Evolutionary conservation across 495 filamentous ascomycete species (phyloP).

Genomic region (Umbilicaria muhlenbergii): DNA sequence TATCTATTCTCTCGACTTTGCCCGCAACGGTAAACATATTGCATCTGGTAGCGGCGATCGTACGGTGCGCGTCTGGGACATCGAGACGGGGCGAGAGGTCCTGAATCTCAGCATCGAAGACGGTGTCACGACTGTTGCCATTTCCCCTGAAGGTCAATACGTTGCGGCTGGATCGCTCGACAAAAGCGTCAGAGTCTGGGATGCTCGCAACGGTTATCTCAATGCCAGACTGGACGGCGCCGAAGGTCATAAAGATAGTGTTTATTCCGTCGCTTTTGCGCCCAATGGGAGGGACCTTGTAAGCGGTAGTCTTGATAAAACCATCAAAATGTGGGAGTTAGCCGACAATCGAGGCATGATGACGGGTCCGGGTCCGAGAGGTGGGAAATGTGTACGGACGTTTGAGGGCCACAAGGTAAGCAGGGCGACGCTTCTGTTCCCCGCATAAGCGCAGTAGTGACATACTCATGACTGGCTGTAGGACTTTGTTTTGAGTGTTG

Average conservation of each 20-base stretch:
- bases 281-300: constrained; percentile 78
- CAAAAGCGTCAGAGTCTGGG: constrained; percentile 85
- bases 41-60: constrained; percentile 80
- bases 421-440: constrained; percentile 8
- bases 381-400: constrained; percentile 70
- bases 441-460: neutral
- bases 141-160: constrained; percentile 74
- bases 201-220: constrained; percentile 62
- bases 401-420: constrained; percentile 84
- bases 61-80: constrained; percentile 82
- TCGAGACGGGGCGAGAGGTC: constrained; percentile 55
- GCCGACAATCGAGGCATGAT: constrained; percentile 38
- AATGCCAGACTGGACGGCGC: constrained; percentile 66
- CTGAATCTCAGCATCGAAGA: constrained; percentile 75
- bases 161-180: constrained; percentile 80
- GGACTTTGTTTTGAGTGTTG: constrained; percentile 86
- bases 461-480: constrained; percentile 19
- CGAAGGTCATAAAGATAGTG: constrained; percentile 80
- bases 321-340: constrained; percentile 92
- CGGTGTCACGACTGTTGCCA: constrained; percentile 81
- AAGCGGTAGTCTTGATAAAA: constrained; percentile 81
- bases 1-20: constrained; percentile 87
- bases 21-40: constrained; percentile 72
- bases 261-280: constrained; percentile 86
- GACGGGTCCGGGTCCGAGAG: constrained; percentile 46